These are phyloP conservation scores for Coniochaeta sp. DNA, from an alignment of 2,329 filamentous ascomycete genomes.

Conservation along the genomic window DNA sequence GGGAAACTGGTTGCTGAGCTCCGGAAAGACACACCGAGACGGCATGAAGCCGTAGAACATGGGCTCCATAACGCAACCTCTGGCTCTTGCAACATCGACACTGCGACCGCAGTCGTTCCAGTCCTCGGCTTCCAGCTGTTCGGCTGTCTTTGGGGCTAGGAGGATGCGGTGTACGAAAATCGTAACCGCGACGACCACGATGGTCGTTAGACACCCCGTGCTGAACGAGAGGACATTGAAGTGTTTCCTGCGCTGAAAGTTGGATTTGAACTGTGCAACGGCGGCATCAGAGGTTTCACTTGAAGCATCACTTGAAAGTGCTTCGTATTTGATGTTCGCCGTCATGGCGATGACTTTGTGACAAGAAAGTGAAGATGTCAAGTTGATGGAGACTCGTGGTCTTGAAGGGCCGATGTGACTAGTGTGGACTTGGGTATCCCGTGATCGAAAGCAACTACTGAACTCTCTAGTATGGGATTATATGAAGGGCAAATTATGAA, in stretches of 20 bases:
- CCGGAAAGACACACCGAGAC: slow-evolving; percentile 10
- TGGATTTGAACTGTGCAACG: not conserved
- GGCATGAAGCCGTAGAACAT: slow-evolving; percentile 15
- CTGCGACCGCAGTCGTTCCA: slow-evolving; percentile 14
- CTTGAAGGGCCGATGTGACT: not conserved
- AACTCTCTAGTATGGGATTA: no score
- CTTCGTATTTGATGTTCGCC: not conserved
- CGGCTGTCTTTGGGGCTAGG: slow-evolving; percentile 3
- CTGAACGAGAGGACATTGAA: not conserved
- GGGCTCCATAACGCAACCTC: slow-evolving; percentile 13
- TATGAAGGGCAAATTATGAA: no score
- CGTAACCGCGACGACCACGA: not conserved
- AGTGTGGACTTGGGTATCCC: no score
- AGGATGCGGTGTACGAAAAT: not conserved
- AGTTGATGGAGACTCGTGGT: not conserved
- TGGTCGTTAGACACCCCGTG: slow-evolving; percentile 1
- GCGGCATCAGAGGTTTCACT: not conserved
- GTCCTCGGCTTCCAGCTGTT: slow-evolving; percentile 9
- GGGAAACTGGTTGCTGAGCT: slow-evolving; percentile 9
- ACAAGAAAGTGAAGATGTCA: not conserved
- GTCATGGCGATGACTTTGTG: not conserved
- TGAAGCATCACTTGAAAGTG: not conserved
- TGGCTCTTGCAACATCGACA: slow-evolving; percentile 6
- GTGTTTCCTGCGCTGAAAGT: not conserved
- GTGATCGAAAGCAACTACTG: no score